Conservation (phyloP, 2,329 filamentous ascomycete species). For the Pseudogymnoascus sp. region DNA sequence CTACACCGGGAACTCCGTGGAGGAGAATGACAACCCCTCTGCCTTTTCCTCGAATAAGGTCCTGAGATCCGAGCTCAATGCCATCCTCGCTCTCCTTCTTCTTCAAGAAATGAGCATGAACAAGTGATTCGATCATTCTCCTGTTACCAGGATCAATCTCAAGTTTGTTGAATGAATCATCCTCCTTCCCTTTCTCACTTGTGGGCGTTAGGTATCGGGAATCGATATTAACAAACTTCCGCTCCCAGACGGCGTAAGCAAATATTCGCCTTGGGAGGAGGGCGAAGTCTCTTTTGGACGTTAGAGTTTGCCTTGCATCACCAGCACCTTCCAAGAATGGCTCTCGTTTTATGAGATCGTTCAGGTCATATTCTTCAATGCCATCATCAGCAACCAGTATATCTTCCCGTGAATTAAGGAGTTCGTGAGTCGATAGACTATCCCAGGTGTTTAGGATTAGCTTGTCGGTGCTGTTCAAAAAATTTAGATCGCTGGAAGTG, state of each 20-base stretch:
- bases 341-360: constrained; percentile 35
- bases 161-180: constrained; percentile 35
- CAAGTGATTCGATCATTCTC: constrained; percentile 19
- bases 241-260: constrained; percentile 23
- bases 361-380: constrained; percentile 39
- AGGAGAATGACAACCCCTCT: constrained; percentile 42
- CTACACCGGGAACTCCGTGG: constrained; percentile 41
- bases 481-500: constrained; percentile 38
- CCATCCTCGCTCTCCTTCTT: constrained; percentile 4
- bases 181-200: constrained; percentile 18
- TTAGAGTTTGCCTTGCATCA: constrained; percentile 16
- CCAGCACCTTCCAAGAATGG: background rate
- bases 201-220: constrained; percentile 16
- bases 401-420: constrained; percentile 27
- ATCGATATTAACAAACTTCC: constrained; percentile 21
- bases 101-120: constrained; percentile 18
- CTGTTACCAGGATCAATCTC: constrained; percentile 21
- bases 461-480: constrained; percentile 32
- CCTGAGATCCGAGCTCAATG: constrained; percentile 16
- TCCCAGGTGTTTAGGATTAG: constrained; percentile 35
- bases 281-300: constrained; percentile 27
- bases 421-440: constrained; percentile 40
- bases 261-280: constrained; percentile 41
- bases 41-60: constrained; percentile 45
- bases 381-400: constrained; percentile 37